phyloP scores from a whole-genome alignment of 1,284 basidiomycete species.

The Phellopilus nigrolimitatus region DNA sequence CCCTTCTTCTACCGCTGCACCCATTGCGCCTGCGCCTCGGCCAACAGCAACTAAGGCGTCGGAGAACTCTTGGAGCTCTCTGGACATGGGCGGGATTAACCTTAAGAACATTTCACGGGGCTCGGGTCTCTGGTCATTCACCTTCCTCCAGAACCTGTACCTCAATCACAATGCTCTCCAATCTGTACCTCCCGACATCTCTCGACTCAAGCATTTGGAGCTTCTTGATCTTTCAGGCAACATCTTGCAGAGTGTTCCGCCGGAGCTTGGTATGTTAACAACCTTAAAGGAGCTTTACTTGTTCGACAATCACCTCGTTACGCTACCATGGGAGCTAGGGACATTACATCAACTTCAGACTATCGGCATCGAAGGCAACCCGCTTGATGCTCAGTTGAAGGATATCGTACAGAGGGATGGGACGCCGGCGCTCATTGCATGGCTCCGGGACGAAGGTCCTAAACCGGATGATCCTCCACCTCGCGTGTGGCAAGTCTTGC shows the following conservation, averaged over 20 bases:
- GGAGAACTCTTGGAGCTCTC: slow-evolving; percentile 80
- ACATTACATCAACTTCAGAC: slow-evolving; percentile 91
- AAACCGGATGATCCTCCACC: slow-evolving; percentile 80
- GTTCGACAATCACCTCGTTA: slow-evolving; percentile 91
- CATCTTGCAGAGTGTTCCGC: slow-evolving; percentile 72
- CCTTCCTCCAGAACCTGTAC: slow-evolving; percentile 90
- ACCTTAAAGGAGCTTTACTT: slow-evolving; percentile 89
- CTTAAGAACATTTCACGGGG: slow-evolving; percentile 86
- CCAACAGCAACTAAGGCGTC: slow-evolving; percentile 54
- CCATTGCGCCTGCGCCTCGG: slow-evolving; percentile 58
- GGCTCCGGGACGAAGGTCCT: slow-evolving; percentile 85
- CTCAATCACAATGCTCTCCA: slow-evolving; percentile 95
- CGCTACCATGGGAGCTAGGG: slow-evolving; percentile 85
- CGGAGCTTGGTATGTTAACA: slow-evolving; percentile 90
- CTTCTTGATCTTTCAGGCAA: slow-evolving; percentile 93
- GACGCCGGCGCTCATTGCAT: slow-evolving; percentile 82
- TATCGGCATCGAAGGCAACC: slow-evolving; percentile 95
- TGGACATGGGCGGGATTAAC: slow-evolving; percentile 95
- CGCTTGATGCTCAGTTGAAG: slow-evolving; percentile 76
- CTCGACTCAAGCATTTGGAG: slow-evolving; percentile 82
- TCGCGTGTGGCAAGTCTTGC: slow-evolving; percentile 77
- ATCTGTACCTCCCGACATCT: slow-evolving; percentile 79
- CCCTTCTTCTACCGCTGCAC: slow-evolving; percentile 68
- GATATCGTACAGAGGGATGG: slow-evolving; percentile 90
- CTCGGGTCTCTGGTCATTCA: slow-evolving; percentile 88